phyloP scores from a whole-genome alignment of 2,329 filamentous ascomycete species.

The Talaromyces sp. region DNA sequence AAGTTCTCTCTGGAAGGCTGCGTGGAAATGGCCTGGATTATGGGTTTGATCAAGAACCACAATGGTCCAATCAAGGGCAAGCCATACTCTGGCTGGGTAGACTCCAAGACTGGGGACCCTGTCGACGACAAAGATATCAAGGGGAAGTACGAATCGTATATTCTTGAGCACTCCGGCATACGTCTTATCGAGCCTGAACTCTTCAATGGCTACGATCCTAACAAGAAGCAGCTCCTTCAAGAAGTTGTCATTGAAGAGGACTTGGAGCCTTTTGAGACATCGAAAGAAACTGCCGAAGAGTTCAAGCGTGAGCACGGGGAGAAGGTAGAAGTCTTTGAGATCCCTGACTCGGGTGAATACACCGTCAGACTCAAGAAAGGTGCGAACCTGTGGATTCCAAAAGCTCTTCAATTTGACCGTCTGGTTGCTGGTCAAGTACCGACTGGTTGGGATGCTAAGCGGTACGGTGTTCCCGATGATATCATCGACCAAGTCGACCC shows the following conservation, averaged over 20 bases:
- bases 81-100: constrained; percentile 93
- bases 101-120: constrained; percentile 86
- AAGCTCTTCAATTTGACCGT: constrained; percentile 93
- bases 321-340: constrained; percentile 96
- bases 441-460: constrained; percentile 93
- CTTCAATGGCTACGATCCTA: constrained; percentile 93
- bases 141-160: constrained; percentile 92
- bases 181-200: constrained; percentile 96
- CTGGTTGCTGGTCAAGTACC: constrained; percentile 96
- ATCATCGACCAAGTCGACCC: constrained; percentile 97
- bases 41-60: constrained; percentile 98
- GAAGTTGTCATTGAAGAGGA: constrained; percentile 97
- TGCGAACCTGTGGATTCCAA: constrained; percentile 89
- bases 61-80: constrained; percentile 94
- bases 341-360: constrained; percentile 87
- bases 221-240: constrained; percentile 96
- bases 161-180: constrained; percentile 94
- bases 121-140: constrained; percentile 99
- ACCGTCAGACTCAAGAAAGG: constrained; percentile 94
- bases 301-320: constrained; percentile 97
- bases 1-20: constrained; percentile 97
- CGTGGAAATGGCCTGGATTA: constrained; percentile 99
- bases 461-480: constrained; percentile 93
- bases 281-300: constrained; percentile 94
- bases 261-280: constrained; percentile 91